Conservation (phyloP, 345 rosid species). For the Brassica rapa region DNA sequence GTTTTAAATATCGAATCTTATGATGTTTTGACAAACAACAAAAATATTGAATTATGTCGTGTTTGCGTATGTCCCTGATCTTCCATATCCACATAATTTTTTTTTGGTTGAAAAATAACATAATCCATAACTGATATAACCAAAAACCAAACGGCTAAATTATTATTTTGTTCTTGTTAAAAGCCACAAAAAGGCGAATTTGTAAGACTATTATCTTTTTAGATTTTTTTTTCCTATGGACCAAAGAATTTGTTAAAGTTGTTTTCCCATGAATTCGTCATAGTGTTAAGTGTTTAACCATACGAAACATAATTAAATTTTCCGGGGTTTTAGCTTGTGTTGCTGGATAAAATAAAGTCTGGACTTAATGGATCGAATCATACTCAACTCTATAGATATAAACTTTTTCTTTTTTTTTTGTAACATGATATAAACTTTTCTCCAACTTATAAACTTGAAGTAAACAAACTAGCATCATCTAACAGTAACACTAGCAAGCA, state of each 20-base stretch:
- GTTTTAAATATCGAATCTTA: constrained; percentile 21
- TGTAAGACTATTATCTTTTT: neutral
- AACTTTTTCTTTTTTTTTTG: neutral
- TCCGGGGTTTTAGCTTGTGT: neutral
- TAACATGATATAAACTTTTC: too few relatives aligned
- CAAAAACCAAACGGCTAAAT: constrained; percentile 13
- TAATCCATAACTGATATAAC: constrained; percentile 6
- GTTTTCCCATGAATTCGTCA: neutral
- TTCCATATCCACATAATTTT: constrained; percentile 9
- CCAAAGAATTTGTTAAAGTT: neutral
- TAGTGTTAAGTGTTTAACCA: neutral
- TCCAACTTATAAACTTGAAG: neutral
- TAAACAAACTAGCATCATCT: neutral
- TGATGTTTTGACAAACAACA: neutral
- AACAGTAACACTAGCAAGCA: neutral
- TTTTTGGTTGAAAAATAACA: neutral
- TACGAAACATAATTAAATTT: neutral
- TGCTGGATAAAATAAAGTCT: neutral
- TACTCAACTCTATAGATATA: neutral
- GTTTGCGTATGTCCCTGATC: neutral
- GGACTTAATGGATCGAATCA: constrained; percentile 1
- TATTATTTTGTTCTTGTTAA: neutral
- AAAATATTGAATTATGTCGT: constrained; percentile 14
- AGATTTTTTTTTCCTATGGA: neutral
- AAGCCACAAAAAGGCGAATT: neutral